Base-by-base conservation (phyloP, 345 rosid species). In the Populus davidiana region DNA sequence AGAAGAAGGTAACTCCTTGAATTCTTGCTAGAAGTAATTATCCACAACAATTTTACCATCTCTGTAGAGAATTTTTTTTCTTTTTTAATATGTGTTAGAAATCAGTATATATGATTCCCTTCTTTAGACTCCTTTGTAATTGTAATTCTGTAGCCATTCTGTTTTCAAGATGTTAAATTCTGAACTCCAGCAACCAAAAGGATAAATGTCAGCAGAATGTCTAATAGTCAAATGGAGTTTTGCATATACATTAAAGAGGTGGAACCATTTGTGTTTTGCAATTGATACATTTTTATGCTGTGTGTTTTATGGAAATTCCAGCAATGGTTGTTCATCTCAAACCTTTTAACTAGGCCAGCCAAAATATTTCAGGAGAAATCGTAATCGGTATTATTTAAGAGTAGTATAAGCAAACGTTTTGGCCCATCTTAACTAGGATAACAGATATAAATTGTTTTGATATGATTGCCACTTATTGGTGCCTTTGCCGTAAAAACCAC, bases 1-100 rank as follows among this genome's bases (percentile, higher is more conserved):
- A 83, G 83, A 94, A 92, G 83, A 91, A 87, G 99, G 97, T 93
- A 77, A 59, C 31, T 62, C n/a, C 56, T 52, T 36, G 18, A 27
- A 72, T 54, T 21, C 49, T 71, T 21, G 13, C 25, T 52, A 43
- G 16, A 11, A 10, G 1, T 44, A 23, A 44, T 59, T 59, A 8
- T 36, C 61, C 29, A 4, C 70, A n/a, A n/a, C n/a, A 31, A 27
- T 63, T 59, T 36, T 12, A 5, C 17, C 25, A 73, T 59, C 20
- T 25, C 17, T 43, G 43, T 47, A 12, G 50, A 38, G 11, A 49
- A 49, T 31, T 31, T 5, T 8, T 31, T 23, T n/a, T 31, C 64
- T 16, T 8, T 71, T 8, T 33, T 20, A 69, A n/a, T n/a, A 5
- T 29, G 39, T 20, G 25, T 18, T 17, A 25, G 44, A 49, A 33